phyloP scores from a whole-genome alignment of 768 basidiomycete species.

The Lactarius hengduanensis region DNA sequence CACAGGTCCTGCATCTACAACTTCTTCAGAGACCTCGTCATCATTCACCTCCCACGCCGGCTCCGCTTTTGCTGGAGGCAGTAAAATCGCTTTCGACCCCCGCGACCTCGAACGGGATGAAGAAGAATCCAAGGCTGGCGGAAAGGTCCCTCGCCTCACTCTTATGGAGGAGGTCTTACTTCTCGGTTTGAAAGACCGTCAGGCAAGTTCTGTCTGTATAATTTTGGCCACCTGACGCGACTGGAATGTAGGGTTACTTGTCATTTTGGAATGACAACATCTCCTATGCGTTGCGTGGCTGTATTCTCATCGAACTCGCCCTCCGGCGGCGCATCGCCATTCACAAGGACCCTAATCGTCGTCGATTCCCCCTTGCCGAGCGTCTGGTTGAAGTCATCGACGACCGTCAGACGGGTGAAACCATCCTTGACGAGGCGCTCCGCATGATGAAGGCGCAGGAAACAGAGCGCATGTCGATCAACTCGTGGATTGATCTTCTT shows the following conservation, averaged over 20 bases:
- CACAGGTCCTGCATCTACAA: conserved; percentile 39
- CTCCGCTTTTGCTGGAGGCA: conserved; percentile 81
- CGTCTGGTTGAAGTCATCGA: conserved; percentile 89
- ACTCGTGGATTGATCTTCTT: conserved; percentile 92
- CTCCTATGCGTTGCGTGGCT: conserved; percentile 96
- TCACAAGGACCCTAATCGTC: conserved; percentile 77
- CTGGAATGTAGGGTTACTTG: conserved; percentile 69
- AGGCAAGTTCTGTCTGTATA: conserved; percentile 49
- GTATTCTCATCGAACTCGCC: conserved; percentile 95
- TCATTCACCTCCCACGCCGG: conserved; percentile 55
- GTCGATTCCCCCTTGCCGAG: conserved; percentile 73
- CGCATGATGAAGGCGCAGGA: conserved; percentile 91
- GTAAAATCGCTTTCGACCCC: conserved; percentile 91
- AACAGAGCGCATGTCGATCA: conserved; percentile 72
- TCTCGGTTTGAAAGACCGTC: conserved; percentile 94
- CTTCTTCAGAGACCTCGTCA: conserved; percentile 37
- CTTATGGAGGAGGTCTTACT: conserved; percentile 97
- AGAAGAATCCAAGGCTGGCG: conserved; percentile 62
- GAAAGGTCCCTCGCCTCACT: conserved; percentile 80
- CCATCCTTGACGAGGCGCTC: conserved; percentile 91
- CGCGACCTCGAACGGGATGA: conserved; percentile 76
- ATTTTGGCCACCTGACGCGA: neutral
- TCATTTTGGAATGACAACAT: conserved; percentile 99
- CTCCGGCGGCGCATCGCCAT: conserved; percentile 92
- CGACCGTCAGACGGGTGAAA: conserved; percentile 91